phyloP scores from a whole-genome alignment of 306 rosid species.

The Rosa rugosa region DNA sequence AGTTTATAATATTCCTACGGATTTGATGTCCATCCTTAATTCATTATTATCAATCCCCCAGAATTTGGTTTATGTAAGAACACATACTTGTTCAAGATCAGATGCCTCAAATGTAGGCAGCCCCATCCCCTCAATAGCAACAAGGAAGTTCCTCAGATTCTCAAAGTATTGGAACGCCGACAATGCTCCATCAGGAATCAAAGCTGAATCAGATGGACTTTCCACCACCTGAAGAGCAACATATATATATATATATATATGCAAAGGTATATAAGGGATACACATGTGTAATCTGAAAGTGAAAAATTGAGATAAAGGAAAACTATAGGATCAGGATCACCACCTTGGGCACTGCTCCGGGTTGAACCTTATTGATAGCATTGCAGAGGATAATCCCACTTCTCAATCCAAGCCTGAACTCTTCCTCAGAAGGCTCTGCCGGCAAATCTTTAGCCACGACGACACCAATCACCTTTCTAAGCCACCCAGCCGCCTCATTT shows the following conservation, averaged over 20 bases:
- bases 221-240: conserved; percentile 72
- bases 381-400: conserved; percentile 94
- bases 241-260: too few species aligned
- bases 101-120: conserved; percentile 90
- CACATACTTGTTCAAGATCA: conserved; percentile 92
- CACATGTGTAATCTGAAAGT: not conserved
- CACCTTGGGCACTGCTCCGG: conserved; percentile 88
- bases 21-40: not conserved
- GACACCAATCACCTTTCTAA: conserved; percentile 89
- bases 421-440: conserved; percentile 97
- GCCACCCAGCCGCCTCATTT: conserved; percentile 94
- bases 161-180: conserved; percentile 95
- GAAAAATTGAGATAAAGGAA: not conserved
- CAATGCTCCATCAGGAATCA: conserved; percentile 79
- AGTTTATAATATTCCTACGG: not conserved
- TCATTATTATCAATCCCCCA: not conserved
- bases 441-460: conserved; percentile 97
- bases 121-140: conserved; percentile 76
- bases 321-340: conserved; percentile 14
- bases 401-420: conserved; percentile 88
- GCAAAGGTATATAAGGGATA: not conserved
- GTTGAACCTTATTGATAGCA: conserved; percentile 76
- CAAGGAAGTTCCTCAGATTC: conserved; percentile 86
- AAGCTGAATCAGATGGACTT: conserved; percentile 78
- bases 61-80: not conserved